Evolutionary conservation across 2,329 filamentous ascomycete genomes (phyloP), one percentile per base, ranked within the genome.

Genomic region (Albophoma yamanashiensis): DNA sequence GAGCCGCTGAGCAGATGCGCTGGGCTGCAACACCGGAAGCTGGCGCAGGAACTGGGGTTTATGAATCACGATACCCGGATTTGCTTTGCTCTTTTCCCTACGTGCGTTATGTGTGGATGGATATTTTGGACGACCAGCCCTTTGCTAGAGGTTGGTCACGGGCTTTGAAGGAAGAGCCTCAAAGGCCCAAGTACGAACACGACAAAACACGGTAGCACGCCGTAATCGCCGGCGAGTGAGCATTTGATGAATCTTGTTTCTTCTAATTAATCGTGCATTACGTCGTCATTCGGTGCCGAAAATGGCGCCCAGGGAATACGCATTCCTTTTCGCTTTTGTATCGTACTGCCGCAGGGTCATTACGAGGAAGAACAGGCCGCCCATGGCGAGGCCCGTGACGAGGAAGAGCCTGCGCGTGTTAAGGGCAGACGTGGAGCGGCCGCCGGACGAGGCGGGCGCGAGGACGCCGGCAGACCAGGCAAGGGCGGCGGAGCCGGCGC

Each of bases 401-500:
- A 64, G 38, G 20, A 66, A n/a, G 14, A 59, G 42, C 52, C 61
- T 52, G 47, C 63, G 61, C 64, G 43, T 65, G 2, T 59, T 45
- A 22, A 60, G 4, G 7, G 53, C 43, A 4, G 59, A 45, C 17
- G 56, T 39, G 12, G 56, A 36, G 14, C 59, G 60, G 27, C 65
- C 63, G 20, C 62, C 61, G 15, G 64, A 61, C 6, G 60, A 56
- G 14, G 67, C 64, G 15, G 68, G 62, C 40, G 66, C 62, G 60
- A 67, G 63, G 45, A 64, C 60, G 27, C 62, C 61, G 11, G 64
- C 59, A 4, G 65, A 60, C 70, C 69, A 74, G 20, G 62, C 57
- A 5, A 60, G 61, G 3, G 65, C 62, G 20, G 66, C 62, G 38
- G 62, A 62, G 57, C 63, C 68, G 34, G 66, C 59, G 27, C 64